These are phyloP conservation scores for Fusarium chuoi DNA, from an alignment of 2,329 filamentous ascomycete species.

Conservation along the genomic window DNA sequence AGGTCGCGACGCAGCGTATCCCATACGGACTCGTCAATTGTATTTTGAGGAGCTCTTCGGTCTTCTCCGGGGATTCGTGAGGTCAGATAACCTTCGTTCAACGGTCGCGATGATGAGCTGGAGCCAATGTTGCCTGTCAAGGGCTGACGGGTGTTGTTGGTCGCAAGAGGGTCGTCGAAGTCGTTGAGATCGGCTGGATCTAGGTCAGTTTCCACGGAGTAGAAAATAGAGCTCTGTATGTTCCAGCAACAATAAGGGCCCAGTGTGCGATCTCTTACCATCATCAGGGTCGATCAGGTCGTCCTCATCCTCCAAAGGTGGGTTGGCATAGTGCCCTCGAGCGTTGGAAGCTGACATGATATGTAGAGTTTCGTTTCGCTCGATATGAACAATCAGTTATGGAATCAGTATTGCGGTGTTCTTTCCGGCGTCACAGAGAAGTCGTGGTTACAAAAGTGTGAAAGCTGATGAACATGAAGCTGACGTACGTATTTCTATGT, in stretches of 20 bases:
- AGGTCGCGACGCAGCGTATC: conserved; percentile 94
- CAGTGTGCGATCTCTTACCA: conserved; percentile 60
- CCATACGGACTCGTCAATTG: conserved; percentile 98
- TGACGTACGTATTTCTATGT: conserved; percentile 42
- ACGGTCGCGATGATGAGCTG: conserved; percentile 62
- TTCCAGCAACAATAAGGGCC: not conserved
- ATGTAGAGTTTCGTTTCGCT: not conserved
- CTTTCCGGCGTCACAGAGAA: not conserved
- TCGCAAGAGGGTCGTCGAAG: conserved; percentile 85
- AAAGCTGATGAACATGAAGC: conserved; percentile 35
- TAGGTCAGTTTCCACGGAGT: conserved; percentile 29
- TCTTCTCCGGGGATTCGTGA: conserved; percentile 93
- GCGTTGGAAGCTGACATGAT: conserved; percentile 60
- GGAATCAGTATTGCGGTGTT: not conserved
- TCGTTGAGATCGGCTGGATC: conserved; percentile 83
- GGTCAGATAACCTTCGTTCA: conserved; percentile 85
- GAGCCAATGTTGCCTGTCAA: conserved; percentile 85
- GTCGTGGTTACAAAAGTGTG: conserved; percentile 3
- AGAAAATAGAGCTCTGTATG: not conserved
- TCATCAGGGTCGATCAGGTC: conserved; percentile 84
- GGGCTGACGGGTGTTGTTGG: conserved; percentile 77
- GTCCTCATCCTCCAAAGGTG: conserved; percentile 68
- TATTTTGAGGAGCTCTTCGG: conserved; percentile 87
- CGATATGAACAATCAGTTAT: not conserved
- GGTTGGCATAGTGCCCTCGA: conserved; percentile 69